Base-by-base conservation (phyloP, 2,329 filamentous ascomycete species). In the Akanthomyces uredinophilus region DNA sequence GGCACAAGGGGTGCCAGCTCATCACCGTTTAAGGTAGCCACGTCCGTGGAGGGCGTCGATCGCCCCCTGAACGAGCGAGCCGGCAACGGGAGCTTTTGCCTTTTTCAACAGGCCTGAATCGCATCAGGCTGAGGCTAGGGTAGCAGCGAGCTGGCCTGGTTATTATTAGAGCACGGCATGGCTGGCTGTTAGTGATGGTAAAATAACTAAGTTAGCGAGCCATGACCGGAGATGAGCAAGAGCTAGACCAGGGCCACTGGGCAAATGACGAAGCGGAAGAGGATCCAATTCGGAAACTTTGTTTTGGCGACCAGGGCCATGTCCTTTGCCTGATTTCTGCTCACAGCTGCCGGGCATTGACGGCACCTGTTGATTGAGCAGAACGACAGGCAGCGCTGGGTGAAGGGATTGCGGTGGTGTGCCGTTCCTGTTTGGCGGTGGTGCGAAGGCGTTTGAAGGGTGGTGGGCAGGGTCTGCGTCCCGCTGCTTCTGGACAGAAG, bases 61-160 rank as follows among this genome's bases (percentile, higher is more conserved):
- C 58, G 20, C 58, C 46, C 32, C 50, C 50, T 47, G 20, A 61
- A 61, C 3, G 20, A 29, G 32, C 7, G 32, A 37, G 44, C 29
- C 6, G 20, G 58, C 29, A 51, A 37, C 43, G 22, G 58, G 43
- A 54, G 50, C 20, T 47, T 61, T 61, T 54, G 58, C 58, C 50
- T 11, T 41, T 51, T 59, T 16, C 8, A 51, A 27, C 6, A 43
- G 35, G 39, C 22, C 20, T 39, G 16, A 44, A 24, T 22, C 27
- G 29, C 47, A 44, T 44, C 47, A 44, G 57, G 57, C 57, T 60
- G 47, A 44, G 44, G 55, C 44, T 58, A 37, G 46, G n/a, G 20
- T n/a, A 39, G 8, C 14, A n/a, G 32, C 32, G 11, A 35, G 32
- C 32, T 11, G 10, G 10, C 46, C 32, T 41, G 11, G 24, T 41